A percentile compares a stretch with the other conserved stretches of the same genome.
These are phyloP conservation scores for Metschnikowia reukaufii DNA, from an alignment of 805 yeast species.

Conservation along the genomic window DNA sequence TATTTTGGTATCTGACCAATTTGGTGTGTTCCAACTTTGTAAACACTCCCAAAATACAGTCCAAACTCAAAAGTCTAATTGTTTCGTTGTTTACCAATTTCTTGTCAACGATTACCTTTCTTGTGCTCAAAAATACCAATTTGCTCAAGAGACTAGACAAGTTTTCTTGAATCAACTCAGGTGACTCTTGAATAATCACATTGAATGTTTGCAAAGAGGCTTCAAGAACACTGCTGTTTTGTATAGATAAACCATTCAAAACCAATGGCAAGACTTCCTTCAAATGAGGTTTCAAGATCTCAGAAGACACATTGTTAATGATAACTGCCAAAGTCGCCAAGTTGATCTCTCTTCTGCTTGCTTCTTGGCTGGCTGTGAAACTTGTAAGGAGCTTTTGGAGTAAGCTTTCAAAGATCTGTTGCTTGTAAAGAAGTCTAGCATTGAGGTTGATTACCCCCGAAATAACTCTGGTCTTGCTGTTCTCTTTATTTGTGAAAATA, in stretches of 20 bases:
- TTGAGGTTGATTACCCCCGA: constrained; percentile 54
- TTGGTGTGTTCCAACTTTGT: constrained; percentile 33
- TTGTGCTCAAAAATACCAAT: constrained; percentile 41
- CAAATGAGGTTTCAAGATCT: constrained; percentile 65
- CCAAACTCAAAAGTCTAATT: constrained; percentile 58
- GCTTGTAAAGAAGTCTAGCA: constrained; percentile 73
- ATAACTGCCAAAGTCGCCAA: constrained; percentile 67
- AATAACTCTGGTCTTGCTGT: constrained; percentile 30
- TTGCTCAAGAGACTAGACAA: constrained; percentile 57
- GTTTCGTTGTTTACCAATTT: constrained; percentile 39
- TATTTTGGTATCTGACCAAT: constrained; percentile 51
- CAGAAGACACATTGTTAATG: constrained; percentile 61
- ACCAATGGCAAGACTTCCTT: constrained; percentile 67
- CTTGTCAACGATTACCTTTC: constrained; percentile 16
- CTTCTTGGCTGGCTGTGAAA: constrained; percentile 29
- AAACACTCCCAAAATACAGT: constrained; percentile 49
- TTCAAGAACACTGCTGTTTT: constrained; percentile 48
- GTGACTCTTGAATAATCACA: constrained; percentile 53
- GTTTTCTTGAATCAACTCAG: constrained; percentile 52
- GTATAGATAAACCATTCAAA: constrained; percentile 57
- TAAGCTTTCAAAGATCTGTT: constrained; percentile 64
- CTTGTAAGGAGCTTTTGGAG: constrained; percentile 56
- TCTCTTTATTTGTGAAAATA: constrained; percentile 48
- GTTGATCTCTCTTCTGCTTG: constrained; percentile 46
- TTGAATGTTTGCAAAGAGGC: constrained; percentile 63